phyloP scores from a whole-genome alignment of 441 rosid genomes.

The Kokia cookei region DNA sequence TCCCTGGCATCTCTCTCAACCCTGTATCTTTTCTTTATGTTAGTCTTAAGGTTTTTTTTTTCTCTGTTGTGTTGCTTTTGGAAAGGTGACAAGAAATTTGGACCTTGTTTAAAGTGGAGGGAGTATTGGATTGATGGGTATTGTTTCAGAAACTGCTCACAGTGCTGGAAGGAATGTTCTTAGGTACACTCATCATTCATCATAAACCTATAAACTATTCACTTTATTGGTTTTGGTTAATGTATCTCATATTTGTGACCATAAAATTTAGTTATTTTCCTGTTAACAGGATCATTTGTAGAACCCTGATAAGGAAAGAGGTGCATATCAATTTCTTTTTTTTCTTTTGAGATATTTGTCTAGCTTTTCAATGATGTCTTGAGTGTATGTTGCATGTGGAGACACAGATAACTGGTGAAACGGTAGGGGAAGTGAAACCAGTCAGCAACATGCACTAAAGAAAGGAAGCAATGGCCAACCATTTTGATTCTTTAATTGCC shows the following conservation, averaged over 20 bases:
- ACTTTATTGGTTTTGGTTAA: not conserved
- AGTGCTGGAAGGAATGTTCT: conserved; percentile 79
- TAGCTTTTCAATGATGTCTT: not conserved
- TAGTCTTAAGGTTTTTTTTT: not conserved
- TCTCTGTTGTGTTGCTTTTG: not conserved
- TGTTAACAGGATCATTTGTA: conserved; percentile 75
- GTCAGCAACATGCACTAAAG: conserved; percentile 97
- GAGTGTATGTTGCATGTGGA: conserved; percentile 11
- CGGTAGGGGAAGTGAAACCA: conserved; percentile 81
- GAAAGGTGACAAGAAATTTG: conserved; percentile 55
- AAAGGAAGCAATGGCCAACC: conserved; percentile 92
- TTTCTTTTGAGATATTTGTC: not conserved
- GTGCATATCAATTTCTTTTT: conserved; percentile 18
- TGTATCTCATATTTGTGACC: not conserved
- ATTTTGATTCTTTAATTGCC: conserved; percentile 92
- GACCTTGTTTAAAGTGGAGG: conserved; percentile 96
- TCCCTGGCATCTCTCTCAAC: not conserved
- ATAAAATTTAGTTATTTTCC: not conserved
- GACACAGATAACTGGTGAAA: conserved; percentile 77
- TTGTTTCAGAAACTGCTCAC: conserved; percentile 83
- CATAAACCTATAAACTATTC: not conserved
- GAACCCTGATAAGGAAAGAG: conserved; percentile 88
- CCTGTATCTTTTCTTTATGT: not conserved
- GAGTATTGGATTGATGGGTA: conserved; percentile 89
- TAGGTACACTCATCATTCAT: conserved; percentile 41